Evolutionary conservation across 495 filamentous ascomycete genomes (phyloP), one percentile per base, ranked within the genome.

Genomic region (Xylaria flabelliformis): DNA sequence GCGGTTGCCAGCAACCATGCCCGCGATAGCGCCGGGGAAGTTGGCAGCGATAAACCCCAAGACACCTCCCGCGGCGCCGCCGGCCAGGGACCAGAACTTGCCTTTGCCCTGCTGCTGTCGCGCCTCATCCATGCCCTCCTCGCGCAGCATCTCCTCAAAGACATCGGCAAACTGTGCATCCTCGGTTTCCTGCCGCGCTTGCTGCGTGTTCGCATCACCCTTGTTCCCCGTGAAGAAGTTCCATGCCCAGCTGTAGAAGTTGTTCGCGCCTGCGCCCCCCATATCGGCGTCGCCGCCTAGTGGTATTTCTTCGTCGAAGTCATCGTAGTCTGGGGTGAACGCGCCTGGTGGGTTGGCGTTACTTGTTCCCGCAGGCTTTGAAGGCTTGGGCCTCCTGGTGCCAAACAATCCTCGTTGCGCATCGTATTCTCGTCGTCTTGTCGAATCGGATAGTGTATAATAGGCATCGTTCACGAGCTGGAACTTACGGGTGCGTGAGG

Each of bases 381-480:
- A 66, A 26, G 62, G 51, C 12, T 67, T 72, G 34, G 70, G 41
- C n/a, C 21, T 50, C 70, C 46, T 42, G 64, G 70, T 73, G 72
- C 67, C 70, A 64, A 77, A 84, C 24, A 80, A 70, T 26, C 74
- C 77, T 62, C 94, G 91, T 51, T 91, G 88, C 56, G 89, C 85
- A 78, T 99, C 95, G 83, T 98, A 99, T 68, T 98, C 93, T 46
- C 90, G 88, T n/a, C 96, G 91, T 1, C 97, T 90, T 8, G 82
- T 74, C 4, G 90, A 76, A 78, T 99, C 94, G 0, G 91, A 94
- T 51, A 99, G 92, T 29, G 94, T 97, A 80, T 94, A 99, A 86
- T 99, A 99, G 76, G 96, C 96, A 81, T 98, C 96, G 84, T 97
- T 99, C 76, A 99, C 92, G 71, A 93, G 89, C 80, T 99, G 96